Conservation (phyloP, 345 rosid species). For the Garcia nutans region DNA sequence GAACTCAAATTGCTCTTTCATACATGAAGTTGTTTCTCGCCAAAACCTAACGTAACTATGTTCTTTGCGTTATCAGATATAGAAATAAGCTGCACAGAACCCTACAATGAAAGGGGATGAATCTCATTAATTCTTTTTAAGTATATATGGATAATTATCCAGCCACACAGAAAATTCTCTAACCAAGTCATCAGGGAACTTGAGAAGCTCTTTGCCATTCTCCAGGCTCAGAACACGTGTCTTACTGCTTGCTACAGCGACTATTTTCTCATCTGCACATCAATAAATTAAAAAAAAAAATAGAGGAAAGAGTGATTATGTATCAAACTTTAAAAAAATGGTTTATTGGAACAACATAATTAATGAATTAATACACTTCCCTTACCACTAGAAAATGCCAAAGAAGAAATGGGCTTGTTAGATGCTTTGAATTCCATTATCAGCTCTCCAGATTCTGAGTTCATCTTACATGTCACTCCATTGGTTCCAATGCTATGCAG, state of each 20-base stretch:
- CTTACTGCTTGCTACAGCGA: constrained; percentile 31
- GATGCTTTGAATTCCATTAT: constrained; percentile 35
- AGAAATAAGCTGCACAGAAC: constrained; percentile 30
- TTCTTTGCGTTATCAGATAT: constrained; percentile 42
- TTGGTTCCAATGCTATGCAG: constrained; percentile 34
- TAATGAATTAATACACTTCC: background rate
- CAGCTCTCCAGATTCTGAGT: constrained; percentile 39
- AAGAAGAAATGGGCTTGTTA: constrained; percentile 34
- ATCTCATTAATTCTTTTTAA: constrained; percentile 9
- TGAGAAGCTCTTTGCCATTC: constrained; percentile 42
- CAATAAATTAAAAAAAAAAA: too few species aligned
- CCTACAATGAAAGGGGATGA: constrained; percentile 32
- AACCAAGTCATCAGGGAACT: constrained; percentile 36
- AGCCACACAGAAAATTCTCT: constrained; percentile 13
- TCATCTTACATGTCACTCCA: constrained; percentile 37
- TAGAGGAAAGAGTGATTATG: background rate
- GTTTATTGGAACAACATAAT: background rate
- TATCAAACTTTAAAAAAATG: constrained; percentile 4
- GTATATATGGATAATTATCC: constrained; percentile 9
- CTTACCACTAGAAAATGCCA: constrained; percentile 42
- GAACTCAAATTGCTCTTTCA: constrained; percentile 42
- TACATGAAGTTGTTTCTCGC: constrained; percentile 37
- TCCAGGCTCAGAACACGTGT: constrained; percentile 31
- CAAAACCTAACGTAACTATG: constrained; percentile 35
- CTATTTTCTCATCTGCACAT: constrained; percentile 33